These are phyloP conservation scores for Lizonia empirigonia DNA, from an alignment of 2,329 filamentous ascomycete species.

Conservation along the genomic window DNA sequence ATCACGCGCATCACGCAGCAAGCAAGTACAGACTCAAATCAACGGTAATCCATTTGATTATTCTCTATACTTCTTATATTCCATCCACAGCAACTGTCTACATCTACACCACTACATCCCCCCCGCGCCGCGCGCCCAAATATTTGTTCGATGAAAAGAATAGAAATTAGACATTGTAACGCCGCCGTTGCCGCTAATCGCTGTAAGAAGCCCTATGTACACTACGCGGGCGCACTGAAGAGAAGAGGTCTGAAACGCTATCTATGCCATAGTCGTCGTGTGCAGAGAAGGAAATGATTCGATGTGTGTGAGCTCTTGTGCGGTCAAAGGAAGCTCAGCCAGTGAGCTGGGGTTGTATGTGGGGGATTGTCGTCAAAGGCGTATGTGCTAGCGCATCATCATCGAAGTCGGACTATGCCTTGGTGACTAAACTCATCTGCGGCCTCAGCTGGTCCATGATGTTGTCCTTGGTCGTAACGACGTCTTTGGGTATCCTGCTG, in stretches of 20 bases:
- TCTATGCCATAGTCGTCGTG: constrained; percentile 17
- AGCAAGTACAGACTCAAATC: no score
- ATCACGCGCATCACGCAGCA: no score
- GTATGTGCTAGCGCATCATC: constrained; percentile 10
- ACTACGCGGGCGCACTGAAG: constrained; percentile 15
- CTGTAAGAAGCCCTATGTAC: constrained; percentile 17
- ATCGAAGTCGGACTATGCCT: constrained; percentile 28
- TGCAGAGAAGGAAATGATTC: constrained; percentile 16
- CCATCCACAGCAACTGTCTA: background rate
- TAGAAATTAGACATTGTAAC: constrained; percentile 20
- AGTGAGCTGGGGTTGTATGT: constrained; percentile 36
- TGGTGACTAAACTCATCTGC: constrained; percentile 57
- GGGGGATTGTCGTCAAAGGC: constrained; percentile 30
- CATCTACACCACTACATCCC: no score
- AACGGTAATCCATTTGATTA: no score
- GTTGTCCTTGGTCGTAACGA: constrained; percentile 77
- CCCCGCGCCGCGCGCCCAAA: no score
- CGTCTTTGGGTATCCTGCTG: constrained; percentile 79
- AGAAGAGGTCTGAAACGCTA: background rate
- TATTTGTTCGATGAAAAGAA: background rate
- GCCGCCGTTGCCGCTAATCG: constrained; percentile 15
- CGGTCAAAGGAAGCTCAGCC: constrained; percentile 34
- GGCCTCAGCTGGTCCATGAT: constrained; percentile 64
- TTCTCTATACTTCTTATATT: no score
- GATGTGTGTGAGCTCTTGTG: constrained; percentile 34